Base-by-base conservation (phyloP, 83 land plant species). In the Picea mariana region DNA sequence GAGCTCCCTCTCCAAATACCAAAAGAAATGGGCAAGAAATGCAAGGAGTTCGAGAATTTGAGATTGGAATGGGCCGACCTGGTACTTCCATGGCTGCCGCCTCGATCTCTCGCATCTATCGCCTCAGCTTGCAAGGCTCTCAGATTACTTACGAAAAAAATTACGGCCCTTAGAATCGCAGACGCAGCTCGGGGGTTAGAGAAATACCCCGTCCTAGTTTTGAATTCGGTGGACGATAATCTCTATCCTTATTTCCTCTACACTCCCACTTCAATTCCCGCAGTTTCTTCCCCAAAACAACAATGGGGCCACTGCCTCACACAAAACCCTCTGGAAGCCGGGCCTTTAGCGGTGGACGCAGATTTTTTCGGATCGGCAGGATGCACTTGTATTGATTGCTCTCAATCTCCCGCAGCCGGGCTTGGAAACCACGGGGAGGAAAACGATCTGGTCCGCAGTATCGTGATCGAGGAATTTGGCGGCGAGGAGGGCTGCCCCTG, bases 151-250 rank as follows among this genome's bases (percentile, higher is more conserved):
- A 26, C 86, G 52, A 26, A 65, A 75, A 21, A 81, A 80, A 67
- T 89, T 75, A 81, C 87, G 75, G 13, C 77, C 47, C 76, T 20
- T 6, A 72, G 91, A 20, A 23, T 85, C 81, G 31, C 87, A 84
- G 88, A 92, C 85, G 91, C 91, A 12, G 69, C 91, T 69, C 78
- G 90, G 76, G 82, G 85, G 84, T 78, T 89, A 81, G 94, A 92
- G 84, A 76, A 27, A 42, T 65, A 81, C 44, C 85, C 90, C 8
- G 82, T 92, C 71, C 90, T 27, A 86, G 86, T 67, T 12, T 84
- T 76, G 86, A 87, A 82, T 1, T 75, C 79, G 58, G 68, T 44
- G 83, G 84, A 86, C 58, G 1, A 23, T 80, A 72, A 20, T 12
- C 88, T 81, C 49, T 92, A 92, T 79, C 44, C 90, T 42, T 87